Conservation (phyloP, 2,329 filamentous ascomycete genomes). For the Graphium sp. region DNA sequence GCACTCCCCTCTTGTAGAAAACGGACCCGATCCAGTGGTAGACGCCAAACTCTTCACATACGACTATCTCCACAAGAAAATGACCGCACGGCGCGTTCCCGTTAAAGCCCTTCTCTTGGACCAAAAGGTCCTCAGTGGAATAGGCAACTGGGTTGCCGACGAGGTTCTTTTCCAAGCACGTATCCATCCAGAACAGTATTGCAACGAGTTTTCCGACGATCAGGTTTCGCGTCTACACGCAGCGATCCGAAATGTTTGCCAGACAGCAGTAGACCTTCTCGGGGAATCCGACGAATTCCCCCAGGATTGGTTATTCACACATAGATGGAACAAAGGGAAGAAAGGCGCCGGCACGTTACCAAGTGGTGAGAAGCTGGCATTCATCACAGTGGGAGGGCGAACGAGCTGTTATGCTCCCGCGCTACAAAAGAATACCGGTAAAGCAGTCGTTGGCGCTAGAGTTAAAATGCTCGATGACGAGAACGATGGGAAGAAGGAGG, state of each 20-base stretch:
- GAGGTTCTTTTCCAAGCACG: constrained; percentile 82
- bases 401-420: constrained; percentile 80
- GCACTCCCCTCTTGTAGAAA: constrained; percentile 67
- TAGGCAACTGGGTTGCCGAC: constrained; percentile 96
- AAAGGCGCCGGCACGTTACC: constrained; percentile 56
- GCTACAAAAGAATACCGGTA: constrained; percentile 60
- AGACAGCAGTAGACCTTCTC: constrained; percentile 59
- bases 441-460: constrained; percentile 6
- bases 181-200: constrained; percentile 86
- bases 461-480: constrained; percentile 10
- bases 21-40: constrained; percentile 82
- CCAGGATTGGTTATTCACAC: constrained; percentile 70
- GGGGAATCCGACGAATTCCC: constrained; percentile 76
- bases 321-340: constrained; percentile 82
- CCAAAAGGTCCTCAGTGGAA: constrained; percentile 75
- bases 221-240: constrained; percentile 59
- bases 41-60: constrained; percentile 65
- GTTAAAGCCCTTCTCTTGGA: constrained; percentile 81
- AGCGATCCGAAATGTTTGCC: constrained; percentile 62
- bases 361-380: constrained; percentile 70
- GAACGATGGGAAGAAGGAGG: constrained; percentile 10
- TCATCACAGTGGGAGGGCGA: constrained; percentile 76
- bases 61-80: constrained; percentile 54
- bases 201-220: constrained; percentile 56
- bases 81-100: constrained; percentile 64